phyloP scores from a whole-genome alignment of 192 early-diverging fungal species.

The Rhizophagus clarus region DNA sequence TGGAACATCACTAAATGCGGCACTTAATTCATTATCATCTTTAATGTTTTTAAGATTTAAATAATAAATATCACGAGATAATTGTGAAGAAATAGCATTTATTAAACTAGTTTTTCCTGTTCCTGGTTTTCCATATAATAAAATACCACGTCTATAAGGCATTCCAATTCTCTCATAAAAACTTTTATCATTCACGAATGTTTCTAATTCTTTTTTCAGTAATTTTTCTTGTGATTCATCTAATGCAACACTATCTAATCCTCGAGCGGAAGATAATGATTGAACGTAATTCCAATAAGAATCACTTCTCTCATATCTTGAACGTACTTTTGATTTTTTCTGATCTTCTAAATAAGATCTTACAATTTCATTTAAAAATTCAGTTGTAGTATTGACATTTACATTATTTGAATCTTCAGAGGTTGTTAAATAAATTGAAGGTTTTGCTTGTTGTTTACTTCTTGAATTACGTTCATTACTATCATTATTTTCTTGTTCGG shows the following conservation, averaged over 20 bases:
- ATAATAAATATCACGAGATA: constrained; percentile 40
- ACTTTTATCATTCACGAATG: constrained; percentile 52
- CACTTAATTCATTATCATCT: constrained; percentile 36
- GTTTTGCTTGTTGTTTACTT: not conserved
- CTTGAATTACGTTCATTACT: not conserved
- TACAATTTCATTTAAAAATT: not conserved
- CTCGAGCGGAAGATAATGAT: constrained; percentile 30
- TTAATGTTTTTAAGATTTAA: constrained; percentile 41
- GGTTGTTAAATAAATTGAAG: constrained; percentile 21
- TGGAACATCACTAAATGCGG: constrained; percentile 42
- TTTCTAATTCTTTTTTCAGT: constrained; percentile 48
- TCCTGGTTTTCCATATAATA: constrained; percentile 40
- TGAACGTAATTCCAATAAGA: constrained; percentile 1
- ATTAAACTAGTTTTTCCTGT: constrained; percentile 47
- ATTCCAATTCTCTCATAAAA: constrained; percentile 65
- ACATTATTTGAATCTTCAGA: constrained; percentile 3
- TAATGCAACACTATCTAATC: constrained; percentile 55
- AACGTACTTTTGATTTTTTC: not conserved
- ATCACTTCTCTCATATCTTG: not conserved
- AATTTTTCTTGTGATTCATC: constrained; percentile 49
- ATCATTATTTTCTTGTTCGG: not conserved
- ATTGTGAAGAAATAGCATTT: constrained; percentile 38
- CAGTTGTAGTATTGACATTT: not conserved
- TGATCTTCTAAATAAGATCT: constrained; percentile 7
- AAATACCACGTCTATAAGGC: constrained; percentile 58